Evolutionary conservation across 2,329 filamentous ascomycete species (phyloP).

Genomic region (Trichophyton rubrum): DNA sequence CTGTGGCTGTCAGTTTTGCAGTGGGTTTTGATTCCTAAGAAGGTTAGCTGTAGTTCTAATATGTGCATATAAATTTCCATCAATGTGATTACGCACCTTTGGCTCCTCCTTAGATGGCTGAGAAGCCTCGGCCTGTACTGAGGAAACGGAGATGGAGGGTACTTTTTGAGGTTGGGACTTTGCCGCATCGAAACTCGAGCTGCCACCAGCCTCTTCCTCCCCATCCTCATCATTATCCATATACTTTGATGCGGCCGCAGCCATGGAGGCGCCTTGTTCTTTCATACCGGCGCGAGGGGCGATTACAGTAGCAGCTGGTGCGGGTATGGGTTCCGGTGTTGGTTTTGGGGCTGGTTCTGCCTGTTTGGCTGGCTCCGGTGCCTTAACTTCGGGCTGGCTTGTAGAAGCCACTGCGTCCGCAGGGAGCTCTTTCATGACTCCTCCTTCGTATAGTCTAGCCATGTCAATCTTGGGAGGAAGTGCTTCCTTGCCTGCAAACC

Average conservation of each 20-base stretch:
- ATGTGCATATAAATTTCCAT: background rate
- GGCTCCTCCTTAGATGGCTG: slow-evolving; percentile 5
- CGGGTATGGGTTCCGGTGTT: slow-evolving; percentile 26
- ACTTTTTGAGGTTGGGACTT: slow-evolving; percentile 65
- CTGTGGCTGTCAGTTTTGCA: background rate
- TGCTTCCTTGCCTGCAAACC: slow-evolving; percentile 73
- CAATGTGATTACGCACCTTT: background rate
- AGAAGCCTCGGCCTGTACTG: slow-evolving; percentile 13
- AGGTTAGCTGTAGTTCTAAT: background rate
- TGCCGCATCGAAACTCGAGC: slow-evolving; percentile 75
- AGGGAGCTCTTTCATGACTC: slow-evolving; percentile 62
- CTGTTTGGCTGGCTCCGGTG: slow-evolving; percentile 25
- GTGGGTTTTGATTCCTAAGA: background rate
- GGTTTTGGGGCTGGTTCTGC: slow-evolving; percentile 31
- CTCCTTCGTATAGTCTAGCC: slow-evolving; percentile 80
- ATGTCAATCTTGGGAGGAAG: slow-evolving; percentile 86
- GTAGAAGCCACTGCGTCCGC: slow-evolving; percentile 40
- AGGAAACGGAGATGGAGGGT: slow-evolving; percentile 20
- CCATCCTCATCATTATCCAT: slow-evolving; percentile 54
- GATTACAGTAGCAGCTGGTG: slow-evolving; percentile 16
- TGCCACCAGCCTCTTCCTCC: slow-evolving; percentile 45
- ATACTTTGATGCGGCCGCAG: slow-evolving; percentile 73
- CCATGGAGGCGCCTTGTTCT: slow-evolving; percentile 78
- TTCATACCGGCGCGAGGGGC: slow-evolving; percentile 41
- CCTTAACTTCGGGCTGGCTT: slow-evolving; percentile 19